These are phyloP conservation scores for Ophiostoma quercus DNA, from an alignment of 2,329 filamentous ascomycete species.

Conservation along the genomic window DNA sequence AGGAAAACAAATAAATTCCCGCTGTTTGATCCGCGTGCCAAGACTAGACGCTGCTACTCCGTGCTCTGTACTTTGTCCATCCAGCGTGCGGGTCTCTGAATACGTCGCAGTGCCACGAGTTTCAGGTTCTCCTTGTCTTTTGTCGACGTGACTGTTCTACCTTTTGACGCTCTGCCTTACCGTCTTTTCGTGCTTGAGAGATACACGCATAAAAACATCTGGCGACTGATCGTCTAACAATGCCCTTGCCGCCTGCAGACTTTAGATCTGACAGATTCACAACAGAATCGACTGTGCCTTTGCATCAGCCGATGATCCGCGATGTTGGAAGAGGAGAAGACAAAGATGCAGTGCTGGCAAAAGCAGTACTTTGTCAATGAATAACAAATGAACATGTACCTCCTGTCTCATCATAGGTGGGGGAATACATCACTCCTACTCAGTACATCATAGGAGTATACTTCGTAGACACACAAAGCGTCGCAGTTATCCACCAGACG, in stretches of 20 bases:
- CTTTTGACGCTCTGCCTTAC: neutral
- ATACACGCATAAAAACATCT: neutral
- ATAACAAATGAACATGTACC: neutral
- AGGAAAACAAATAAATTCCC: neutral
- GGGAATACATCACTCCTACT: neutral
- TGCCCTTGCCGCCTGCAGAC: neutral
- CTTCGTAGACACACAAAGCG: neutral
- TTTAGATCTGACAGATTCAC: neutral
- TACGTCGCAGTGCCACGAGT: neutral
- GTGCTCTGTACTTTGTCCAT: neutral
- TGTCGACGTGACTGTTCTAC: neutral
- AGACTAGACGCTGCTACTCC: neutral
- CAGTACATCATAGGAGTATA: too few relatives aligned
- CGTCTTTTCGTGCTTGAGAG: neutral
- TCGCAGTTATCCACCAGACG: neutral
- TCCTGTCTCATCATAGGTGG: neutral
- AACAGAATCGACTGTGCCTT: neutral
- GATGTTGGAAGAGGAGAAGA: neutral
- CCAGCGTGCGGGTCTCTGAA: neutral
- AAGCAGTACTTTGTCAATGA: too few relatives aligned
- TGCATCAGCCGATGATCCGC: neutral
- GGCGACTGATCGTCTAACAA: neutral
- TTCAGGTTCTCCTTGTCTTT: slow-evolving; percentile 1
- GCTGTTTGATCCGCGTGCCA: slow-evolving; percentile 4
- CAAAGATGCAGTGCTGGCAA: too few relatives aligned